Conservation (phyloP, 345 rosid genomes). For the Boechera retrofracta region DNA sequence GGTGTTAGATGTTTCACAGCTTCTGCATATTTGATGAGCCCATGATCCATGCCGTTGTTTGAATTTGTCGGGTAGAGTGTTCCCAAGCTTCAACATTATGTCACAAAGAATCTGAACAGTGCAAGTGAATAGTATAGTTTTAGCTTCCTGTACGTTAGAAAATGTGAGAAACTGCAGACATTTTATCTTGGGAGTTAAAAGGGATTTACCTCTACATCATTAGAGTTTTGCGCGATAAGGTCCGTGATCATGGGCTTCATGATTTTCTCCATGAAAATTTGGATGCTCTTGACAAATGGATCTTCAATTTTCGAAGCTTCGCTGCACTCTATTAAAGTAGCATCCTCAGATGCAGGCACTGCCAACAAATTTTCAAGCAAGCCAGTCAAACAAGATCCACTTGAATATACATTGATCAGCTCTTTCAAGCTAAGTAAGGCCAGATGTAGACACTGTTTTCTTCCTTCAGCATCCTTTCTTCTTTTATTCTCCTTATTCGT, state of each 20-base stretch:
- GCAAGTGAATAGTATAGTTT: slow-evolving; percentile 16
- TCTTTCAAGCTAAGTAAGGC: slow-evolving; percentile 79
- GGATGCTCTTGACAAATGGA: slow-evolving; percentile 52
- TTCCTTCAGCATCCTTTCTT: slow-evolving; percentile 52
- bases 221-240: slow-evolving; percentile 52
- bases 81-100: slow-evolving; percentile 54
- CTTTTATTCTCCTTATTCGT: slow-evolving; percentile 47
- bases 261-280: slow-evolving; percentile 55
- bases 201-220: slow-evolving; percentile 67
- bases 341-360: slow-evolving; percentile 50
- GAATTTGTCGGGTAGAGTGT: slow-evolving; percentile 58
- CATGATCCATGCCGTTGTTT: slow-evolving; percentile 67
- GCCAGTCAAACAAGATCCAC: slow-evolving; percentile 46
- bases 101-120: slow-evolving; percentile 66
- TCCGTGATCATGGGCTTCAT: slow-evolving; percentile 62
- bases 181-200: neutral
- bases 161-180: slow-evolving; percentile 26
- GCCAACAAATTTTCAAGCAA: slow-evolving; percentile 69
- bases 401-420: slow-evolving; percentile 52
- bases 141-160: slow-evolving; percentile 16
- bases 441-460: slow-evolving; percentile 61
- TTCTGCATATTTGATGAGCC: slow-evolving; percentile 65
- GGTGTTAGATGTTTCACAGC: slow-evolving; percentile 49
- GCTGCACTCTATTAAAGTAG: slow-evolving; percentile 50
- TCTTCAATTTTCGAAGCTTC: slow-evolving; percentile 51